Percentiles rank a stretch among this genome's conserved stretches.
phyloP scores from a whole-genome alignment of 225 moss, liverwort and hornwort species.

The Pseudisothecium myosuroides region DNA sequence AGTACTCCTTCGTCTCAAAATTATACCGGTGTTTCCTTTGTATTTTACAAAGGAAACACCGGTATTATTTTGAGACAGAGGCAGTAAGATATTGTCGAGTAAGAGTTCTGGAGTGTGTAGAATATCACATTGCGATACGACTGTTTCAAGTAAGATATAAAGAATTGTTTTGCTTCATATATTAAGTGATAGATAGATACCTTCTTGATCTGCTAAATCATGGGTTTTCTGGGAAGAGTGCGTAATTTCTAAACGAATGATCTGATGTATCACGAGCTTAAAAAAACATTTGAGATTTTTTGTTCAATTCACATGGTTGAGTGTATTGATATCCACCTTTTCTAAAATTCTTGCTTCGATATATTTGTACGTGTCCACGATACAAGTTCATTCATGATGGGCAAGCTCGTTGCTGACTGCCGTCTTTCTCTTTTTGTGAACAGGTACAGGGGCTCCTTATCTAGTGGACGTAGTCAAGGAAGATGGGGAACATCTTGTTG shows the following conservation, averaged over 20 bases:
- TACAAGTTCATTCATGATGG: not conserved
- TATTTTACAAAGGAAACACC: too few species aligned
- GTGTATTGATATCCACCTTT: not conserved
- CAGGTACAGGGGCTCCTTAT: constrained; percentile 45
- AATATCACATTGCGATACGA: not conserved
- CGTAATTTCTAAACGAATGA: not conserved
- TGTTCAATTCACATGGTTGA: not conserved
- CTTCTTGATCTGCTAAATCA: not conserved
- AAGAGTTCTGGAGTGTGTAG: not conserved
- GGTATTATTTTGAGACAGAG: too few species aligned
- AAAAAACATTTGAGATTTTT: not conserved
- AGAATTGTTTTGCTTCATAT: not conserved
- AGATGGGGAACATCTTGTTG: constrained; percentile 37
- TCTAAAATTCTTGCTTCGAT: not conserved
- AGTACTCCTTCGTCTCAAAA: too few species aligned
- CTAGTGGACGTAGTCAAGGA: constrained; percentile 50
- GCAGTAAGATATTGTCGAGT: not conserved
- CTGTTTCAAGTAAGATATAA: not conserved
- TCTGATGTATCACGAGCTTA: not conserved
- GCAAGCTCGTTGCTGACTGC: not conserved
- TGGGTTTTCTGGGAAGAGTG: not conserved
- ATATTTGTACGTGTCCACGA: not conserved
- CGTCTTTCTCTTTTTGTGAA: not conserved
- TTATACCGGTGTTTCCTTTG: too few species aligned
- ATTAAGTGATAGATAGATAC: not conserved